A percentile compares a stretch with the other conserved stretches of the same genome.
These are phyloP conservation scores for Emericellopsis terricola DNA, from an alignment of 495 filamentous ascomycete species.

Conservation along the genomic window DNA sequence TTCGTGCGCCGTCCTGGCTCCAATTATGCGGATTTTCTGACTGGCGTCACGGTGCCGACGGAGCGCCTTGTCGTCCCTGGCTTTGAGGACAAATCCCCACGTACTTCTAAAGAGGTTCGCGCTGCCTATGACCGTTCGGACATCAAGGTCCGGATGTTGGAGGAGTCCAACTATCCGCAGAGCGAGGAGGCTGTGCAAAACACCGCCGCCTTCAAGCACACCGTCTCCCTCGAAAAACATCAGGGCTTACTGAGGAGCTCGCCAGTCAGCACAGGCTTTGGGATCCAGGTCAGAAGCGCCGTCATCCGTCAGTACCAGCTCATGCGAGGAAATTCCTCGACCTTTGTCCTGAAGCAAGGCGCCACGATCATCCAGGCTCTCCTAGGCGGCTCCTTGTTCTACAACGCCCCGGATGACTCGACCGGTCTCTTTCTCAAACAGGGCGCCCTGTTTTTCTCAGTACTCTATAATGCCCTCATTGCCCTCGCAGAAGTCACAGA, in stretches of 20 bases:
- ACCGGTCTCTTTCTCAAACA: conserved; percentile 34
- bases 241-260: conserved; percentile 22
- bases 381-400: conserved; percentile 64
- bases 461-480: conserved; percentile 67
- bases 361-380: conserved; percentile 42
- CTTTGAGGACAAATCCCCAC: conserved; percentile 33
- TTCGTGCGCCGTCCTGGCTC: conserved; percentile 24
- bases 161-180: conserved; percentile 32
- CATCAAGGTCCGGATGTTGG: conserved; percentile 15
- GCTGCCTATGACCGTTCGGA: conserved; percentile 21
- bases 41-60: conserved; percentile 47
- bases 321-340: conserved; percentile 39
- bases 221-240: conserved; percentile 24
- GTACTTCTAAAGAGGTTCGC: conserved; percentile 23
- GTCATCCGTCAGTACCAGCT: conserved; percentile 36
- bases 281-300: conserved; percentile 37
- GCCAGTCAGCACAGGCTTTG: conserved; percentile 39
- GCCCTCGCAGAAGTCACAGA: conserved; percentile 59
- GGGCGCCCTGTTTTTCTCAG: conserved; percentile 46
- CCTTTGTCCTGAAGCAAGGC: conserved; percentile 39
- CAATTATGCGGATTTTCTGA: conserved; percentile 52
- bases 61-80: conserved; percentile 43
- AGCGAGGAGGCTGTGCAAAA: conserved; percentile 21
- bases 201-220: conserved; percentile 29
- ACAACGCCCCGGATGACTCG: conserved; percentile 41